Conservation (phyloP, 768 basidiomycete species). For the Mrakia gelida region DNA sequence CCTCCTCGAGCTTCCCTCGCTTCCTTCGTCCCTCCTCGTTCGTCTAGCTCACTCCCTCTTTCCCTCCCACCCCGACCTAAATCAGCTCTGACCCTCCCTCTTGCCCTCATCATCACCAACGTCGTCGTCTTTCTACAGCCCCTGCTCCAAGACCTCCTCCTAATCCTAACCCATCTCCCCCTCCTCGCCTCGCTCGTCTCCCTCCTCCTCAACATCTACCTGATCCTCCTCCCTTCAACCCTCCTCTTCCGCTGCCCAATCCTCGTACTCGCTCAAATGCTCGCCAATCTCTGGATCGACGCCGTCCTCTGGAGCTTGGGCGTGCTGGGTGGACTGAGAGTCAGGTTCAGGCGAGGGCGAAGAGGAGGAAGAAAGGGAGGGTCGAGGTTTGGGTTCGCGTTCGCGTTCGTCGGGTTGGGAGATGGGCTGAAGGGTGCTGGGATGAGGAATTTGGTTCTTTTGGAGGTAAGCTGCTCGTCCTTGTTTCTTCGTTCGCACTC, state of each 20-base stretch:
- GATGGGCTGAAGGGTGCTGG: background rate
- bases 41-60: background rate
- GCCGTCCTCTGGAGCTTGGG: background rate
- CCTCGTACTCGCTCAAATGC: background rate
- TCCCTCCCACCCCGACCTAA: background rate
- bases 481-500: background rate
- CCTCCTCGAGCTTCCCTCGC: background rate
- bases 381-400: background rate
- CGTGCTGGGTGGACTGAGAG: background rate
- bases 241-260: background rate
- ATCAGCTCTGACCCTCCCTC: background rate
- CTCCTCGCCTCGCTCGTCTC: background rate
- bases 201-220: slow-evolving; percentile 7
- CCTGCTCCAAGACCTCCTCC: background rate
- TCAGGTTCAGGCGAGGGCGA: background rate
- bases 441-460: background rate
- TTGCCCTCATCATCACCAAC: no score
- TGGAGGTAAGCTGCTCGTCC: background rate
- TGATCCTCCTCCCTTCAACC: background rate
- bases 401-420: background rate
- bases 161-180: background rate
- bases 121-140: background rate
- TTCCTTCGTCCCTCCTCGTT: background rate
- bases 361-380: background rate
- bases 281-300: background rate